Evolutionary conservation across 306 rosid genomes (phyloP), one percentile per base, ranked within the genome.

Genomic region (Psophocarpus tetragonolobus): DNA sequence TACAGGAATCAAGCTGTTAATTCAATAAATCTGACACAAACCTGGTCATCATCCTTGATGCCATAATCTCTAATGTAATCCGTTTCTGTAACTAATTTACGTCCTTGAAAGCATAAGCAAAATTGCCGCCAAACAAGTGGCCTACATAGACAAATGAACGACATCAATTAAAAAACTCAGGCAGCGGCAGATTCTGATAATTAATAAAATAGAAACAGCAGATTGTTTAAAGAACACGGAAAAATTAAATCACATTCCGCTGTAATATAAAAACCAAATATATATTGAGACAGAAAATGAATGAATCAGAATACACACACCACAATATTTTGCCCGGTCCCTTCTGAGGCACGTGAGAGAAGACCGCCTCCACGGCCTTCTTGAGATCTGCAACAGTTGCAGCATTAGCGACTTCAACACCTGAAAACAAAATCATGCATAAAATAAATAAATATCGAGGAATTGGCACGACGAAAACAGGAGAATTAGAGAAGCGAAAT

Each of bases 1-100:
- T 30, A 60, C 4, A 58, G 4, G 9, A 20, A 27, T 58, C 18
- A 58, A 56, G 21, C 38, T 27, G 5, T 17, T 10, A 12, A 8
- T 71, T 56, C 3, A n/a, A 20, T 23, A 13, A 54, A 60, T 60
- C 12, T 7, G 42, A 32, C 35, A 73, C 87, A 9, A 68, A 94
- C 98, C 98, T 92, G 93, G 78, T 87, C 97, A 77, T 93, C 93
- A 56, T 94, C 98, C 77, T 82, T 87, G 79, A 94, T 82, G 61
- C 97, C 92, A 60, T 84, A 87, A 64, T 84, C 80, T 82, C 67
- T 81, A 74, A 94, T 80, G 74, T 47, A 71, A 60, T 88, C 88
- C 2, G 80, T 68, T 47, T 89, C 97, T 4, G 81, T 33, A 29
- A 92, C 60, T 78, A 94, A 81, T 84, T 90, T 92, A 56, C 76